phyloP scores from a whole-genome alignment of 2,329 filamentous ascomycete species.

The Teratosphaeria epicoccoides region DNA sequence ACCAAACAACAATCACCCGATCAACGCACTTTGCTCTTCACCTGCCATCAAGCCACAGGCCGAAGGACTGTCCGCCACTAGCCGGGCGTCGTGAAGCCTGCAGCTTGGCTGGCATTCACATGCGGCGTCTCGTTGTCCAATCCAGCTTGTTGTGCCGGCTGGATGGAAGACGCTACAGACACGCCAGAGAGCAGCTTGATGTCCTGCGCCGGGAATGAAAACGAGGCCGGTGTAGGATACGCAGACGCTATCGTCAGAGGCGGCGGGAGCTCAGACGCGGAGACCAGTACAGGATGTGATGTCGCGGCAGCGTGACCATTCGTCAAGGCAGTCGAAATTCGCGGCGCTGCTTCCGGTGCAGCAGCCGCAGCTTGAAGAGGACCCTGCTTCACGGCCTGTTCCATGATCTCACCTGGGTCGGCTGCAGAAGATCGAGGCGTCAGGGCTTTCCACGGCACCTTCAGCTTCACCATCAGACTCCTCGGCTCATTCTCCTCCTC shows the following conservation, averaged over 20 bases:
- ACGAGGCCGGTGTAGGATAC: slow-evolving; percentile 7
- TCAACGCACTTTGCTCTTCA: background rate
- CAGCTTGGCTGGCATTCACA: background rate
- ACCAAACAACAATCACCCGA: background rate
- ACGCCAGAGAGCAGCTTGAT: background rate
- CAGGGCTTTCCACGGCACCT: slow-evolving; percentile 9
- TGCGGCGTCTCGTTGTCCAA: background rate
- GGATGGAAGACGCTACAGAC: background rate
- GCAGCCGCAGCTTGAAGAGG: background rate
- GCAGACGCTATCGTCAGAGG: slow-evolving; percentile 4
- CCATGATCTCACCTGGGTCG: background rate
- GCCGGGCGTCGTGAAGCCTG: background rate
- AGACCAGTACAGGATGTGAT: background rate
- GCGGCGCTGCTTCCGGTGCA: background rate
- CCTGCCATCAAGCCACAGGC: background rate
- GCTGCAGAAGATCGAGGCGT: background rate
- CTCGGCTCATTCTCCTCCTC: slow-evolving; percentile 35
- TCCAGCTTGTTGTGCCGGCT: background rate
- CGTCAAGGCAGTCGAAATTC: background rate
- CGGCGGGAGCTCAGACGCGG: background rate
- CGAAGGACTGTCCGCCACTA: background rate
- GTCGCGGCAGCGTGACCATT: background rate
- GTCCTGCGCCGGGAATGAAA: slow-evolving; percentile 2
- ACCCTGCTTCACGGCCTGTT: background rate
- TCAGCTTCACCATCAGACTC: slow-evolving; percentile 66